Base-by-base conservation (phyloP, 164 flowering plant species). In the Magnolia sinica region DNA sequence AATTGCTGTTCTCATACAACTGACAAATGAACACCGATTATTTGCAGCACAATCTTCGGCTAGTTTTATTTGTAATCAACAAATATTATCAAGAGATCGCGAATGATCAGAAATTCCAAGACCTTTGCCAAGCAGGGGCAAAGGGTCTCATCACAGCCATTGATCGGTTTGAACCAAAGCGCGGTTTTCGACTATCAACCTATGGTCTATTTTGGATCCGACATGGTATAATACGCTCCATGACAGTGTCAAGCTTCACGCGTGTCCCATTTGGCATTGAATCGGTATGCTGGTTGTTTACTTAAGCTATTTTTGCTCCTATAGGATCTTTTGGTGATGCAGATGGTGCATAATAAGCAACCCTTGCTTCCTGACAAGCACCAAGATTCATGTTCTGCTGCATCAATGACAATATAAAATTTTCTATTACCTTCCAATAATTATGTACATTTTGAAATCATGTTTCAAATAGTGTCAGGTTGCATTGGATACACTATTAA, bases 31-130 rank as follows among this genome's bases (percentile, higher is more conserved):
- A 55, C 13, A 11, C 19, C 16, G 24, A 74, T 51, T 81, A 31
- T 70, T 37, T 93, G 88, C 99, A 96, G 99, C 99, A 96, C 87
- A 96, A 94, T 85, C 95, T 94, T 50, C 92, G 99, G 45, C 91
- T 96, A 49, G 91, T 96, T 49, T 82, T 92, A 78, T 96, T 90
- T 84, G 92, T 83, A 11, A 91, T 96, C 81, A 96, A 94, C 88
- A 92, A 91, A 75, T 91, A 94, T 76, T 94, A 92, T 85, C 94
- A 89, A 86, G 97, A 94, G 79, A 86, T 90, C 65, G 84, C 91
- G 19, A 91, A 83, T 76, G 88, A 97, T 19, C 85, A 89, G 22
- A 86, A 83, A 59, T 96, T 94, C 80, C 91, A 89, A 79, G 98
- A 92, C 81, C 86, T 92, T n/a, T 94, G 98, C 77, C 99, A 96